phyloP scores from a whole-genome alignment of 2,329 filamentous ascomycete species.

The Bipolaris victoriae region DNA sequence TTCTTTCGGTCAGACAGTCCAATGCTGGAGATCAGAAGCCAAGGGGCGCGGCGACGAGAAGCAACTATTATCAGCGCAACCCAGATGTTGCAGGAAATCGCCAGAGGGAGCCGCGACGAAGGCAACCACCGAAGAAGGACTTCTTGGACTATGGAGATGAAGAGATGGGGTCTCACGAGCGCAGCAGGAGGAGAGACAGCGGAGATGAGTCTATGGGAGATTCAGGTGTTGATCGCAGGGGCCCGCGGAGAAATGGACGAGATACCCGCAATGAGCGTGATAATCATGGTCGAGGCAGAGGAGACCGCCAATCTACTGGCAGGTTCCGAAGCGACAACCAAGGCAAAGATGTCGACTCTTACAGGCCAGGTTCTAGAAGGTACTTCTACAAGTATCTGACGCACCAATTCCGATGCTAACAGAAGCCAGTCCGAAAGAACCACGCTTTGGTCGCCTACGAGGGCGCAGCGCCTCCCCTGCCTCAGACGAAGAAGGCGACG shows the following conservation, averaged over 20 bases:
- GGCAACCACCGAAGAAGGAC: slow-evolving; percentile 49
- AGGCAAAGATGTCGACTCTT: slow-evolving; percentile 39
- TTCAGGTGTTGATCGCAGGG: slow-evolving; percentile 33
- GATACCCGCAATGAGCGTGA: slow-evolving; percentile 27
- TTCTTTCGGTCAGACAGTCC: slow-evolving; percentile 75
- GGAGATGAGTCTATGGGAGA: slow-evolving; percentile 86
- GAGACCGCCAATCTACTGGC: slow-evolving; percentile 17
- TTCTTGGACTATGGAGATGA: slow-evolving; percentile 41
- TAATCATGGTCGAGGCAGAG: slow-evolving; percentile 23
- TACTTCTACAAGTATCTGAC: slow-evolving; percentile 12
- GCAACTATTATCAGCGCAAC: slow-evolving; percentile 90
- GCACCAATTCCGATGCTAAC: slow-evolving; percentile 10
- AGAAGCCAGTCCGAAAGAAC: slow-evolving; percentile 30
- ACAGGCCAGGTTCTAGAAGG: slow-evolving; percentile 38
- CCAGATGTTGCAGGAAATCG: slow-evolving; percentile 77
- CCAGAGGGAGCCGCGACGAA: slow-evolving; percentile 60
- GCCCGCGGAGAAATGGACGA: slow-evolving; percentile 32
- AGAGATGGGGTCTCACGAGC: slow-evolving; percentile 28
- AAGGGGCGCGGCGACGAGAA: slow-evolving; percentile 76
- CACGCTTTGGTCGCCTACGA: slow-evolving; percentile 58
- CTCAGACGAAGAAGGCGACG: slow-evolving; percentile 54
- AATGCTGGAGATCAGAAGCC: slow-evolving; percentile 80
- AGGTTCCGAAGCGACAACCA: slow-evolving; percentile 16
- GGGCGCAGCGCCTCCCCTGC: slow-evolving; percentile 66
- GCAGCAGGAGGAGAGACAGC: slow-evolving; percentile 35